A percentile compares a stretch with the other conserved stretches of the same genome.
Conservation (phyloP, 108 stramenopile species). For the Skeletonema tropicum region DNA sequence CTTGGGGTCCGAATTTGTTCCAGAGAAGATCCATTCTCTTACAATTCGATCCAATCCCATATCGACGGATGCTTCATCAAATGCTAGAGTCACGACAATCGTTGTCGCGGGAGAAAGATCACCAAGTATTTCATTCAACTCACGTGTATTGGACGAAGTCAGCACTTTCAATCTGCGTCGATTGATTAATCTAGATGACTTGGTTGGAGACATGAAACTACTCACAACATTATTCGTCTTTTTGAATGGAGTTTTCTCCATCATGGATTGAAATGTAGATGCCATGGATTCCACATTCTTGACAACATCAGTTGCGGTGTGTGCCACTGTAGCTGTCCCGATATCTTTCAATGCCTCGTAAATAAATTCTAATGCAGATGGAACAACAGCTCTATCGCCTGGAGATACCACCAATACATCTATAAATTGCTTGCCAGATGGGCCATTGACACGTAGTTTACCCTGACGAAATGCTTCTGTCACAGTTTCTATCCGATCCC, state of each 20-base stretch:
- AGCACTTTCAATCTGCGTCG: conserved; percentile 57
- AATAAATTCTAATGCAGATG: conserved; percentile 70
- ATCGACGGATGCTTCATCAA: conserved; percentile 23
- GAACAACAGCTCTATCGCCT: conserved; percentile 52
- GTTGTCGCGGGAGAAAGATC: conserved; percentile 73
- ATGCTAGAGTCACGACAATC: conserved; percentile 57
- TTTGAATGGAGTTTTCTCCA: conserved; percentile 53
- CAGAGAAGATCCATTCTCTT: conserved; percentile 67
- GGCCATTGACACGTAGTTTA: conserved; percentile 51
- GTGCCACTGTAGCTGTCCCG: conserved; percentile 12
- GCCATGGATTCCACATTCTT: conserved; percentile 30
- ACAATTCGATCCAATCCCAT: conserved; percentile 11
- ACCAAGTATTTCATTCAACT: conserved; percentile 45
- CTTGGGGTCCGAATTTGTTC: conserved; percentile 17
- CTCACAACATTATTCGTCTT: conserved; percentile 13
- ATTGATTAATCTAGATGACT: conserved; percentile 1
- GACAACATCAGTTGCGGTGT: background rate
- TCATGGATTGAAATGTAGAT: conserved; percentile 45
- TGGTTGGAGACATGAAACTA: background rate
- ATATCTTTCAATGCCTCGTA: conserved; percentile 61
- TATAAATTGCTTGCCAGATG: conserved; percentile 62
- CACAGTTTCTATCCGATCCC: conserved; percentile 66
- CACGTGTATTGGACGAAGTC: conserved; percentile 67
- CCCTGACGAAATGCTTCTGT: conserved; percentile 64
- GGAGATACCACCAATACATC: conserved; percentile 76